Base-by-base conservation (phyloP, 805 yeast species). In the Saturnispora mendoncae region DNA sequence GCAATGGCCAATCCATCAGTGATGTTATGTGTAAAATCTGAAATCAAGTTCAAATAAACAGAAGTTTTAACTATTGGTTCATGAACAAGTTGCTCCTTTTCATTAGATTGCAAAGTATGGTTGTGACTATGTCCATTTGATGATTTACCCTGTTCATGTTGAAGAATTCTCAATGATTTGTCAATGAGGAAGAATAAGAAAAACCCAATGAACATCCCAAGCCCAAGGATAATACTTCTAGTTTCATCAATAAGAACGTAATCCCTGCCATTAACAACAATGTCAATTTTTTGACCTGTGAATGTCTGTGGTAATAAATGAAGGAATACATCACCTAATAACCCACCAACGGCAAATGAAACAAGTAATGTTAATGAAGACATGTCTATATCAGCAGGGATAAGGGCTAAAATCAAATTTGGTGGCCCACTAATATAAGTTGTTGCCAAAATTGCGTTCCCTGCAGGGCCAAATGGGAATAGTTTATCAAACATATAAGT, bases 1-100 rank as follows among this genome's bases (percentile, higher is more conserved):
- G 86, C 73, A 36, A 83, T 69, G 2, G 90, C 85, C 7, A 83
- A 58, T 0, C 92, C 92, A 54, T 83, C 92, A 2, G 88, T 79
- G 45, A 80, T 68, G 56, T 83, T 83, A 57, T 83, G 92, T 2
- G 80, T 64, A 47, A 80, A 76, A 49, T 81, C 88, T 0, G 87
- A 79, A 37, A 80, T 69, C 49, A 83, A 60, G 51, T 78, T 82
- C 45, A 83, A 61, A 49, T 77, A 76, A 0, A 84, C 83, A 9
- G 83, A 69, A 1, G 71, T 62, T 44, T 67, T 66, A 38, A 62
- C 64, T 14, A 64, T n/a, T 8, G 21, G 32, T 37, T 46, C 46
- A 9, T 37, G 36, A 7, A 45, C 42, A 7, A n/a, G n/a, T n/a
- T n/a, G n/a, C n/a, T n/a, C n/a, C n/a, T n/a, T n/a, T n/a, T n/a